These are phyloP conservation scores for Colletotrichum destructivum DNA, from an alignment of 2,329 filamentous ascomycete genomes.

Conservation along the genomic window DNA sequence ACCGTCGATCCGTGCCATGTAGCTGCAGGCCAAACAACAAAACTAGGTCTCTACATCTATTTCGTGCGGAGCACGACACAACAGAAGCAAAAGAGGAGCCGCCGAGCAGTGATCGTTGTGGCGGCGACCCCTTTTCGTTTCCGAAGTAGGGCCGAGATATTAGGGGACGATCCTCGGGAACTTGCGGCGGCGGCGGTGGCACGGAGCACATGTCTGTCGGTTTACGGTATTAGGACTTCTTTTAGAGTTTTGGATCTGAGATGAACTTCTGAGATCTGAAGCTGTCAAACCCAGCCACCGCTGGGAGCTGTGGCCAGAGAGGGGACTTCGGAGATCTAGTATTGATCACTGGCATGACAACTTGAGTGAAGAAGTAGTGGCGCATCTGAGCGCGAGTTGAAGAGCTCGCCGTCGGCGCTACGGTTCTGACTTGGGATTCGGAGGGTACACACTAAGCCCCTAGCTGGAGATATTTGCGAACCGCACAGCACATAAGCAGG, in stretches of 20 bases:
- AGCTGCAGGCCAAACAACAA: background rate
- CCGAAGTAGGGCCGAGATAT: constrained; percentile 21
- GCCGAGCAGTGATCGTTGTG: too few relatives aligned
- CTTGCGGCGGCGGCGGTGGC: background rate
- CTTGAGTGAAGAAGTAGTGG: constrained; percentile 14
- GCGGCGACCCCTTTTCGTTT: constrained; percentile 8
- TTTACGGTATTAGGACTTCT: constrained; percentile 19
- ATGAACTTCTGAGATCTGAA: constrained; percentile 21
- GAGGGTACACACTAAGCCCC: background rate
- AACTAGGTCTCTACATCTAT: constrained; percentile 7
- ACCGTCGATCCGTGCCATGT: constrained; percentile 31
- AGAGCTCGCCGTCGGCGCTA: background rate
- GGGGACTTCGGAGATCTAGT: background rate
- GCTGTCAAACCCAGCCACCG: constrained; percentile 29
- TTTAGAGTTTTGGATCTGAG: constrained; percentile 26
- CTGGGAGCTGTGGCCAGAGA: background rate
- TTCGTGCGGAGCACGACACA: constrained; percentile 5
- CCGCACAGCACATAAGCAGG: background rate
- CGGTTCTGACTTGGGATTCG: background rate
- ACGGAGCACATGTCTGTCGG: constrained; percentile 5
- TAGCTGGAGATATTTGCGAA: background rate
- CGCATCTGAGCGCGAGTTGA: constrained; percentile 25
- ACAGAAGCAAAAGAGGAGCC: background rate
- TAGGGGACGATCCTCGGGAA: background rate
- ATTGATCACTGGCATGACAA: background rate